phyloP scores from a whole-genome alignment of 306 rosid genomes.

The Abrus pulchellus region DNA sequence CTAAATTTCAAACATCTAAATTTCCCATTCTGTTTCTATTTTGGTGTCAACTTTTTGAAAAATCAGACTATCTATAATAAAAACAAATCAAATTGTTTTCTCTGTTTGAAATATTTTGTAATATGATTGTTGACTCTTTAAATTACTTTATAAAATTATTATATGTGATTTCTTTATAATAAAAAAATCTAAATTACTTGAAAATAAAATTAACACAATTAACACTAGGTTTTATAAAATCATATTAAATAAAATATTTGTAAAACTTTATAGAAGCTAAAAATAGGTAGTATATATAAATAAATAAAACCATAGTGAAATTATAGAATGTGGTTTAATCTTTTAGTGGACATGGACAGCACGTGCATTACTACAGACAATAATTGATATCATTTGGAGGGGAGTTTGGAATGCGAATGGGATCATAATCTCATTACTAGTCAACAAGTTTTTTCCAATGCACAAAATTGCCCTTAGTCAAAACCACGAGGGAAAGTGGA shows the following conservation, averaged over 20 bases:
- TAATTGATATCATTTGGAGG: constrained; percentile 37
- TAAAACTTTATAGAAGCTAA: neutral
- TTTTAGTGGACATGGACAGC: constrained; percentile 35
- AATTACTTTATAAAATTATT: neutral
- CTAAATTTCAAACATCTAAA: neutral
- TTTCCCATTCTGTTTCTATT: neutral
- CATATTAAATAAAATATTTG: neutral
- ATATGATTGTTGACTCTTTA: neutral
- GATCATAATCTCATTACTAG: constrained; percentile 24
- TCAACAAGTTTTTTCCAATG: constrained; percentile 41
- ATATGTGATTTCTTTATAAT: neutral
- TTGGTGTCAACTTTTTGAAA: neutral
- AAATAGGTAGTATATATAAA: neutral
- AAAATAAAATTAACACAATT: neutral
- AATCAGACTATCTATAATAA: neutral
- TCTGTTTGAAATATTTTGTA: neutral
- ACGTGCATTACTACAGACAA: constrained; percentile 38
- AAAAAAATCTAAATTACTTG: neutral
- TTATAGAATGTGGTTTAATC: constrained; percentile 1
- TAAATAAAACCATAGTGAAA: constrained; percentile 1
- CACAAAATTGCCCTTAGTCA: constrained; percentile 45
- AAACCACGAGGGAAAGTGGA: constrained; percentile 53
- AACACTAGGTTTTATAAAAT: neutral
- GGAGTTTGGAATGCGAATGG: constrained; percentile 11
- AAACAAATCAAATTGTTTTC: neutral